Base-by-base conservation (phyloP, 495 filamentous ascomycete species). In the Penicillium samsonianum region DNA sequence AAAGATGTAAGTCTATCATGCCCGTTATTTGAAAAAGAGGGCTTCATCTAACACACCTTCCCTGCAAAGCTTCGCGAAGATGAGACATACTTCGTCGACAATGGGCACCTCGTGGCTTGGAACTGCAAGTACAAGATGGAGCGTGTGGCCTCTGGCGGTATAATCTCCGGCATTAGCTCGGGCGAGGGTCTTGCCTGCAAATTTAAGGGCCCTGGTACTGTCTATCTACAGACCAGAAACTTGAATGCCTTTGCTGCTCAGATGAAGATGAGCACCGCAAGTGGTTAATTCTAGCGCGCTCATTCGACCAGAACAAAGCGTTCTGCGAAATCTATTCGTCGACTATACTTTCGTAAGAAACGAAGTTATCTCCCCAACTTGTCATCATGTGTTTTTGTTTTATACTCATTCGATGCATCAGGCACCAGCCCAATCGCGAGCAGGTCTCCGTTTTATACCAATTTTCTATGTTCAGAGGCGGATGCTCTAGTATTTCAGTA, bases 61-160 rank as follows among this genome's bases (percentile, higher is more conserved):
- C 25, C 10, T 4, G 12, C 7, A 1, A 10, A 94, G 87, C 80
- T 96, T 22, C 77, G 73, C 30, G 84, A 88, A 7, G 85, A 85
- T 3, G 93, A 98, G 66, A 84, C 84, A 53, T 98, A 96, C 70
- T 89, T 91, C 55, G 85, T 98, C 50, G 92, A 98, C 65, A 98
- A 98, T 64, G 93, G 92, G 10, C 92, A 98, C 60, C 78, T 98
- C 6, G 92, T 98, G 1, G 95, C 94, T 5, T 98, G 94, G 94
- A 97, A 97, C 65, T 93, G 90, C 70, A 89, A 95, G 59, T 98
- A 98, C 65, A 65, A 64, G 8, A 84, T 98, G 44, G 90, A 96
- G 73, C 87, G 95, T 9, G 89, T 92, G 11, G 85, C 94, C 0
- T 91, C 87, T 19, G 94, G 94, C 12, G 95, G 94, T 23, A 84